Conservation (phyloP, 2,329 filamentous ascomycete species). For the Mycosphaerella sp. region DNA sequence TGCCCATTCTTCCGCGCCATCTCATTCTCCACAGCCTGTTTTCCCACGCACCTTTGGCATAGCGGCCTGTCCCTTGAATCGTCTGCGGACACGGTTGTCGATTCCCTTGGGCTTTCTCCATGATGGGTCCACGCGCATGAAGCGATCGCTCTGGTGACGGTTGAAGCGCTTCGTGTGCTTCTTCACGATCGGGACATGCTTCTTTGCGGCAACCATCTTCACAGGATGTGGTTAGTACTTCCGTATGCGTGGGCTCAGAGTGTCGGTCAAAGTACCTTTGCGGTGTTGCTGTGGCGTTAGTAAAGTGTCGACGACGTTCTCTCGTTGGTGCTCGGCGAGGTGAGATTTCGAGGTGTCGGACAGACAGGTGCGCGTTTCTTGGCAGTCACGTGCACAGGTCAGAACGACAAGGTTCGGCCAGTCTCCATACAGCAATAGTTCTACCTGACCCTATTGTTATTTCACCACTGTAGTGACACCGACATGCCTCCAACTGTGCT, state of each 20-base stretch:
- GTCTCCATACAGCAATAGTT: background rate
- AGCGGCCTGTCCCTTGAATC: slow-evolving; percentile 89
- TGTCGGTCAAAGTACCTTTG: slow-evolving; percentile 6
- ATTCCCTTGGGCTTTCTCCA: slow-evolving; percentile 99
- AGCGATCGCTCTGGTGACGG: slow-evolving; percentile 96
- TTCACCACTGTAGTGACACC: no score
- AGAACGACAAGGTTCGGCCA: background rate
- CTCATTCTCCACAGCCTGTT: slow-evolving; percentile 2
- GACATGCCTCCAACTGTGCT: no score
- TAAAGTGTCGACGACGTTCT: slow-evolving; percentile 6
- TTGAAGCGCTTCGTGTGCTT: slow-evolving; percentile 98
- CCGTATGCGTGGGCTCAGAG: background rate
- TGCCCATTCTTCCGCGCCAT: background rate
- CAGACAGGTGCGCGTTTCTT: background rate
- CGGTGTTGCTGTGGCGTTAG: slow-evolving; percentile 8
- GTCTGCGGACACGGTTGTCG: slow-evolving; percentile 94
- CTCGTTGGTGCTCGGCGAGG: background rate
- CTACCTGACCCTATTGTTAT: no score
- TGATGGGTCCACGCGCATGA: slow-evolving; percentile 81
- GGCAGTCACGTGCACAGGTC: background rate
- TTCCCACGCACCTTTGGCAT: slow-evolving; percentile 86
- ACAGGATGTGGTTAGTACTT: slow-evolving; percentile 2
- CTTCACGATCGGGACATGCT: slow-evolving; percentile 99
- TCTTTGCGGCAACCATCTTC: slow-evolving; percentile 98
- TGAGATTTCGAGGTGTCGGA: background rate